Evolutionary conservation across 192 early-diverging fungal species (phyloP).

Genomic region (Podila verticillata): DNA sequence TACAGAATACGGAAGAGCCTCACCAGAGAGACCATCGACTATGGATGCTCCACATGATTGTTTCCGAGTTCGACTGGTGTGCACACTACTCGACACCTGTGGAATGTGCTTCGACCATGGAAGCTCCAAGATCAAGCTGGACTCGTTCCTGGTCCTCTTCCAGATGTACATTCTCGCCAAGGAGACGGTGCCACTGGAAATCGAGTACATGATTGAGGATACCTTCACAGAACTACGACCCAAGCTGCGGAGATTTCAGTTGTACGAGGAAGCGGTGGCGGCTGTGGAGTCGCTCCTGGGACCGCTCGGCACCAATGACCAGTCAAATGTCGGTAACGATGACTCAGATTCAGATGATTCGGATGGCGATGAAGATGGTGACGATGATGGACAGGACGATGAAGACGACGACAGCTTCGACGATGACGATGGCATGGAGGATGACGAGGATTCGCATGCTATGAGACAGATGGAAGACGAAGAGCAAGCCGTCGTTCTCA

Average conservation of each 20-base stretch:
- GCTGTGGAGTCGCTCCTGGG: constrained; percentile 68
- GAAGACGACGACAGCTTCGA: constrained; percentile 55
- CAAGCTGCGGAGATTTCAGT: constrained; percentile 62
- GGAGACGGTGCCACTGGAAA: constrained; percentile 82
- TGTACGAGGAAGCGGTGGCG: constrained; percentile 85
- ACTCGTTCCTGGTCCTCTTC: constrained; percentile 82
- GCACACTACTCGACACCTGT: constrained; percentile 88
- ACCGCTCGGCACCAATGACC: constrained; percentile 42
- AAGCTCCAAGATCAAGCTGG: constrained; percentile 68
- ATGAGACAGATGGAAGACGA: constrained; percentile 62
- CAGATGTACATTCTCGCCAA: constrained; percentile 94
- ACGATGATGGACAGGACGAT: constrained; percentile 43
- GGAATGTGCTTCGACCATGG: constrained; percentile 85
- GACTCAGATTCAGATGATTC: constrained; percentile 49
- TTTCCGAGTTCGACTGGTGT: constrained; percentile 90
- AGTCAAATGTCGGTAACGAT: constrained; percentile 56
- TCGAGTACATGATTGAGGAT: constrained; percentile 87
- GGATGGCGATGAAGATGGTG: constrained; percentile 56
- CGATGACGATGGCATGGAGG: constrained; percentile 63
- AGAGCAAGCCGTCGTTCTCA: constrained; percentile 77
- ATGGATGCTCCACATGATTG: constrained; percentile 88
- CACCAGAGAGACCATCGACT: constrained; percentile 65
- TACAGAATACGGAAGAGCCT: constrained; percentile 60
- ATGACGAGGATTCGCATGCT: constrained; percentile 47
- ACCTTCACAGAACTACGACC: constrained; percentile 82